phyloP scores from a whole-genome alignment of 768 basidiomycete species.

The Chiua virens region DNA sequence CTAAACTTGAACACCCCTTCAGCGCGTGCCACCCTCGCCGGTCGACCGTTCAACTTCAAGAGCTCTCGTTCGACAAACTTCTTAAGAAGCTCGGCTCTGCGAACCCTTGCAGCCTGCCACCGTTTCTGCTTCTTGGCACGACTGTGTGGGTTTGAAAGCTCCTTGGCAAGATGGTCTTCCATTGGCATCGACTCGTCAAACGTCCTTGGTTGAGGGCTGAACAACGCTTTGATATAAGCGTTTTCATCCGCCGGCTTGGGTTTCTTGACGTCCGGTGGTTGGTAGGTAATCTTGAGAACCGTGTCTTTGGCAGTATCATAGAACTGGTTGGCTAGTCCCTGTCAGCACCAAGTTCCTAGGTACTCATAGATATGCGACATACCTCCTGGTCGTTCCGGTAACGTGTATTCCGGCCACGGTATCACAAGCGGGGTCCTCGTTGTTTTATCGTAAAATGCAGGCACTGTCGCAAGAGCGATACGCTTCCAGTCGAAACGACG shows the following conservation, averaged over 20 bases:
- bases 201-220: slow-evolving; percentile 39
- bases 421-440: slow-evolving; percentile 41
- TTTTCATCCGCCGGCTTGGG: slow-evolving; percentile 46
- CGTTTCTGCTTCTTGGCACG: slow-evolving; percentile 79
- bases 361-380: neutral
- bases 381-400: slow-evolving; percentile 37
- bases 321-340: slow-evolving; percentile 33
- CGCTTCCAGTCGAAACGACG: slow-evolving; percentile 73
- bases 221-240: slow-evolving; percentile 56
- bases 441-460: slow-evolving; percentile 46
- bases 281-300: slow-evolving; percentile 71
- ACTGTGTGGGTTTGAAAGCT: slow-evolving; percentile 80
- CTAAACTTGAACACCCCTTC: slow-evolving; percentile 79
- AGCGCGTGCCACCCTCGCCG: slow-evolving; percentile 59
- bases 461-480: slow-evolving; percentile 63
- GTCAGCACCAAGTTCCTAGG: slow-evolving; percentile 6
- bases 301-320: slow-evolving; percentile 66
- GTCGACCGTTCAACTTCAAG: slow-evolving; percentile 58
- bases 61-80: slow-evolving; percentile 56
- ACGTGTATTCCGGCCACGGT: slow-evolving; percentile 67
- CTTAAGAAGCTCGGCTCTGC: slow-evolving; percentile 50
- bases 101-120: slow-evolving; percentile 59
- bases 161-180: slow-evolving; percentile 63
- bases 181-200: slow-evolving; percentile 57
- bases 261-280: slow-evolving; percentile 49